Percentiles rank a stretch among this genome's conserved stretches.
These are phyloP conservation scores for Ustilago shanxiensis DNA, from an alignment of 1,284 basidiomycete species.

Conservation along the genomic window DNA sequence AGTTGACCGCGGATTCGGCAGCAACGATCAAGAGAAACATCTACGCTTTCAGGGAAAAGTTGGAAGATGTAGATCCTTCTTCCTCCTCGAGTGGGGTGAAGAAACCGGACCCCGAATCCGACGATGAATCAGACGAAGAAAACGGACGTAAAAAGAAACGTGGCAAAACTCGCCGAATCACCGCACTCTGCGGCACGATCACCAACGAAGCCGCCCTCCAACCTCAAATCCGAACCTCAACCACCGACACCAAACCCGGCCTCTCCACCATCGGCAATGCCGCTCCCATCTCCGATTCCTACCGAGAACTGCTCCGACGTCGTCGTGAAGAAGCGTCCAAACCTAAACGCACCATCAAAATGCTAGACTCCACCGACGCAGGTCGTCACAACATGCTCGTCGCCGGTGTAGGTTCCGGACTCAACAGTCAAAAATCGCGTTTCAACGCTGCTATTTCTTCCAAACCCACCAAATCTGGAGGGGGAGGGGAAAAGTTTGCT, in stretches of 20 bases:
- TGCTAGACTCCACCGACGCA: slow-evolving; percentile 70
- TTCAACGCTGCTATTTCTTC: slow-evolving; percentile 9
- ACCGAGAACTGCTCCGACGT: slow-evolving; percentile 71
- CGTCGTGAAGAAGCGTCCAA: slow-evolving; percentile 71
- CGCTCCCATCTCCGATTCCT: slow-evolving; percentile 69
- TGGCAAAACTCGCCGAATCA: slow-evolving; percentile 36
- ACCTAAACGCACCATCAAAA: slow-evolving; percentile 71
- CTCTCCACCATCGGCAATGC: slow-evolving; percentile 42
- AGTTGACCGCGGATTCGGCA: slow-evolving; percentile 56
- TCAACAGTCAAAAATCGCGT: background rate
- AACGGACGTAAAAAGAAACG: slow-evolving; percentile 24
- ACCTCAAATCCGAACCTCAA: slow-evolving; percentile 50
- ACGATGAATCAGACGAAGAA: slow-evolving; percentile 25
- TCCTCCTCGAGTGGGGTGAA: background rate
- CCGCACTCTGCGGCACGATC: slow-evolving; percentile 59
- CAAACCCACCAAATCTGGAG: slow-evolving; percentile 45
- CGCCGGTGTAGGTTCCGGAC: slow-evolving; percentile 61
- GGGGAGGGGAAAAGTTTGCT: slow-evolving; percentile 79
- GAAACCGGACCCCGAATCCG: slow-evolving; percentile 25
- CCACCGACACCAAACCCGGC: slow-evolving; percentile 34
- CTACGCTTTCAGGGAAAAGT: slow-evolving; percentile 64
- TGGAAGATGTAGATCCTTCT: slow-evolving; percentile 31
- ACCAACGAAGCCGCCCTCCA: slow-evolving; percentile 66
- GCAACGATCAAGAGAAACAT: slow-evolving; percentile 57
- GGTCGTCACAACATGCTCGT: slow-evolving; percentile 70